Evolutionary conservation across 352 stramenopile genomes (phyloP).

Genomic region (Peronospora farinosa): DNA sequence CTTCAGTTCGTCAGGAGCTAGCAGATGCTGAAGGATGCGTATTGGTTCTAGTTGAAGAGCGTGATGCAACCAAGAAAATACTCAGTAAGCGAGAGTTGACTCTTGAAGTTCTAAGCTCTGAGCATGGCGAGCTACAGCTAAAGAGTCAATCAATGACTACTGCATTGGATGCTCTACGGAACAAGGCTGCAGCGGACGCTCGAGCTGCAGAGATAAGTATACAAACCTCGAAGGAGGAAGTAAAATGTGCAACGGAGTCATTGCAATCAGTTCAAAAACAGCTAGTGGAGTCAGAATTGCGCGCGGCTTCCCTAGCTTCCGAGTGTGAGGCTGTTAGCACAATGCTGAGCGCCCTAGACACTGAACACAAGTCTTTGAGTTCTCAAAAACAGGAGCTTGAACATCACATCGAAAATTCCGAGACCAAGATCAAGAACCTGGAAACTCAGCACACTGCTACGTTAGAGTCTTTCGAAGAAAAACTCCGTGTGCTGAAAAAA

Average conservation of each 20-base stretch:
- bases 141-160: conserved; percentile 31
- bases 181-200: conserved; percentile 18
- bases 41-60: conserved; percentile 32
- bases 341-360: conserved; percentile 11
- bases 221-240: conserved; percentile 14
- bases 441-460: conserved; percentile 14
- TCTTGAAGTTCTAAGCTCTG: conserved; percentile 32
- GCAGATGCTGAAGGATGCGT: conserved; percentile 29
- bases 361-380: conserved; percentile 8
- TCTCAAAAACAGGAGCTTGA: conserved; percentile 14
- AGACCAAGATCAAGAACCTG: conserved; percentile 16
- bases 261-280: conserved; percentile 16
- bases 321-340: conserved; percentile 17
- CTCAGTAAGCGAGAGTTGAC: conserved; percentile 28
- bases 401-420: conserved; percentile 7
- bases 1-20: conserved; percentile 27
- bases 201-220: conserved; percentile 18
- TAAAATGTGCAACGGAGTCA: conserved; percentile 12
- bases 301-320: conserved; percentile 12
- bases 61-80: conserved; percentile 30
- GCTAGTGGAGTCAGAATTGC: conserved; percentile 15
- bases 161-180: conserved; percentile 24
- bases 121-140: conserved; percentile 34
- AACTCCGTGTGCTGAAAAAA: conserved; percentile 5
- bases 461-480: conserved; percentile 13